These are phyloP conservation scores for Neofusicoccum laricinum DNA, from an alignment of 2,329 filamentous ascomycete species.

Conservation along the genomic window DNA sequence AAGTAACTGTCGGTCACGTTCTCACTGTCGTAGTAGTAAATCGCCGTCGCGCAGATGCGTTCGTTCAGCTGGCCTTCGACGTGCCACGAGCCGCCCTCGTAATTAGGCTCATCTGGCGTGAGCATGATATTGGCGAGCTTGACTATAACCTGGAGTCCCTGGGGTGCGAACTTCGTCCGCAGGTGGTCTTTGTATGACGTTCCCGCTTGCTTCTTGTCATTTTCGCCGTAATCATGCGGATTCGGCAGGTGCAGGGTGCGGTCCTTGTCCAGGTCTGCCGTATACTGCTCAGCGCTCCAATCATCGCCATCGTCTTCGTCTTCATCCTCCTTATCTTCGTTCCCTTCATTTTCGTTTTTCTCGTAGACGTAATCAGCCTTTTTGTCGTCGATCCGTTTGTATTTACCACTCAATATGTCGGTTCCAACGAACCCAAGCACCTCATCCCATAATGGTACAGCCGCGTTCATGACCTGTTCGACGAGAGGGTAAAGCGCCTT, in stretches of 20 bases:
- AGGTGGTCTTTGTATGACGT: slow-evolving; percentile 17
- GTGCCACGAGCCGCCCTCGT: slow-evolving; percentile 54
- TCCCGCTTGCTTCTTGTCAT: background rate
- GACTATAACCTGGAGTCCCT: slow-evolving; percentile 58
- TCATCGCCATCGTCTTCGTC: background rate
- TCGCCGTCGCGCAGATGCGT: slow-evolving; percentile 59
- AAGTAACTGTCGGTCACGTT: slow-evolving; percentile 57
- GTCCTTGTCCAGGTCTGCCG: background rate
- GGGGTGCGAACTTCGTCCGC: slow-evolving; percentile 34
- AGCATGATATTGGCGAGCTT: slow-evolving; percentile 59
- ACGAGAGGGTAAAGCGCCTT: slow-evolving; percentile 40
- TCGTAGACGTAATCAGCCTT: background rate
- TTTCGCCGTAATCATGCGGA: background rate
- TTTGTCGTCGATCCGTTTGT: background rate
- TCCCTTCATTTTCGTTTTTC: no score
- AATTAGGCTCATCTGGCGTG: slow-evolving; percentile 54
- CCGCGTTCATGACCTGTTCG: slow-evolving; percentile 41
- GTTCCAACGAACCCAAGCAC: background rate
- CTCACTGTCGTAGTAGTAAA: slow-evolving; percentile 59
- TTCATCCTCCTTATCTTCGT: background rate
- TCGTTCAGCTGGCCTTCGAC: slow-evolving; percentile 50
- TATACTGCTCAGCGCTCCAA: background rate
- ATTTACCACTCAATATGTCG: background rate
- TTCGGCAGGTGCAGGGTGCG: background rate
- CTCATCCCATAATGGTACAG: slow-evolving; percentile 45